Conservation (phyloP, 1,284 basidiomycete species). For the Pseudozyma sp. region DNA sequence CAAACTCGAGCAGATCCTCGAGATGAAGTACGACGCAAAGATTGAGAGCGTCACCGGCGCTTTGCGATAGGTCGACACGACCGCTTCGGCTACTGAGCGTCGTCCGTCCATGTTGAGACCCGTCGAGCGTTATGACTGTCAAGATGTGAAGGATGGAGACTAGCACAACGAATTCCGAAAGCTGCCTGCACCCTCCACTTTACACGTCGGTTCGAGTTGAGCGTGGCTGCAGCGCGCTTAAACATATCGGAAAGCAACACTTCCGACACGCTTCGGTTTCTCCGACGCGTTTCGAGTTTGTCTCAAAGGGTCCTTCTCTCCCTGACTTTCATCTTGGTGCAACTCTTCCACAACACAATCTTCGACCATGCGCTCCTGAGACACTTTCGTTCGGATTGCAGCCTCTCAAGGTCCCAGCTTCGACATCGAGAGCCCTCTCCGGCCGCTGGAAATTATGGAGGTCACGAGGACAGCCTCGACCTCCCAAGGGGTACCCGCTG, state of each 20-base stretch:
- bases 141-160: no score
- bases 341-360: no score
- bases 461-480: conserved; percentile 28
- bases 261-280: conserved; percentile 5
- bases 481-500: conserved; percentile 5
- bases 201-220: conserved; percentile 15
- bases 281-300: conserved; percentile 1
- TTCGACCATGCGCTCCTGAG: neutral
- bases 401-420: neutral
- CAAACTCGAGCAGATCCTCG: conserved; percentile 22
- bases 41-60: conserved; percentile 36
- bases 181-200: conserved; percentile 20
- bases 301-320: conserved; percentile 5
- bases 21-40: conserved; percentile 34
- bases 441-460: conserved; percentile 11
- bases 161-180: no score
- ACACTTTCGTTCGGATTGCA: neutral
- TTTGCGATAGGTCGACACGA: conserved; percentile 27
- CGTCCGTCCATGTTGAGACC: conserved; percentile 7
- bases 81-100: conserved; percentile 8
- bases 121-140: neutral
- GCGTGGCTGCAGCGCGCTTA: conserved; percentile 6
- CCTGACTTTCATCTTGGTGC: neutral
- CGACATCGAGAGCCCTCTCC: neutral
- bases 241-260: conserved; percentile 8